phyloP scores from a whole-genome alignment of 805 yeast species.

The Candida tallmaniae region DNA sequence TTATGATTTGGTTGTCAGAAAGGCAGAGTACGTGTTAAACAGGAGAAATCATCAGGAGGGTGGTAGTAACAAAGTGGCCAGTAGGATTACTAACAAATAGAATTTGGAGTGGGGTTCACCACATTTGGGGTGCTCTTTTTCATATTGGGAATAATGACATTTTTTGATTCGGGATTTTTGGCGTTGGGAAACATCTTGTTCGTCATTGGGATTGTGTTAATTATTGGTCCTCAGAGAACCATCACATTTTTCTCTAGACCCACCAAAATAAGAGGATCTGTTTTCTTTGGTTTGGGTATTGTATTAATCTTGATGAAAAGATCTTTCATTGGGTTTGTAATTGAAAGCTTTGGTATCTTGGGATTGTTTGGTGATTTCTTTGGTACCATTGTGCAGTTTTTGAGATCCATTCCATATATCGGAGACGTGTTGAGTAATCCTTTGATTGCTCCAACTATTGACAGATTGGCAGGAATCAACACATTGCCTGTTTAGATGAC shows the following conservation, averaged over 20 bases:
- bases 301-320: slow-evolving; percentile 66
- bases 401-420: slow-evolving; percentile 81
- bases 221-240: slow-evolving; percentile 86
- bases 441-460: slow-evolving; percentile 64
- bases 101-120: slow-evolving; percentile 89
- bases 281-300: slow-evolving; percentile 76
- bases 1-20: slow-evolving; percentile 71
- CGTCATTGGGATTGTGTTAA: slow-evolving; percentile 74
- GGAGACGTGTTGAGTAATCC: slow-evolving; percentile 86
- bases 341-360: slow-evolving; percentile 86
- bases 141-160: slow-evolving; percentile 73
- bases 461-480: slow-evolving; percentile 39
- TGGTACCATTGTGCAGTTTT: slow-evolving; percentile 79
- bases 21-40: slow-evolving; percentile 56
- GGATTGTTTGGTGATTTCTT: slow-evolving; percentile 92
- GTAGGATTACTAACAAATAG: slow-evolving; percentile 37
- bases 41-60: not conserved
- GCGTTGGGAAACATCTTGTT: slow-evolving; percentile 86
- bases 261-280: slow-evolving; percentile 77
- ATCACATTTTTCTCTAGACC: slow-evolving; percentile 81
- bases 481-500: slow-evolving; percentile 31
- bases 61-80: not conserved
- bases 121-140: slow-evolving; percentile 80
- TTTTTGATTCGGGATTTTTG: slow-evolving; percentile 83
- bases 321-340: slow-evolving; percentile 78